These are phyloP conservation scores for Mucor irregularis DNA, from an alignment of 371 early-diverging fungal genomes.

Conservation along the genomic window DNA sequence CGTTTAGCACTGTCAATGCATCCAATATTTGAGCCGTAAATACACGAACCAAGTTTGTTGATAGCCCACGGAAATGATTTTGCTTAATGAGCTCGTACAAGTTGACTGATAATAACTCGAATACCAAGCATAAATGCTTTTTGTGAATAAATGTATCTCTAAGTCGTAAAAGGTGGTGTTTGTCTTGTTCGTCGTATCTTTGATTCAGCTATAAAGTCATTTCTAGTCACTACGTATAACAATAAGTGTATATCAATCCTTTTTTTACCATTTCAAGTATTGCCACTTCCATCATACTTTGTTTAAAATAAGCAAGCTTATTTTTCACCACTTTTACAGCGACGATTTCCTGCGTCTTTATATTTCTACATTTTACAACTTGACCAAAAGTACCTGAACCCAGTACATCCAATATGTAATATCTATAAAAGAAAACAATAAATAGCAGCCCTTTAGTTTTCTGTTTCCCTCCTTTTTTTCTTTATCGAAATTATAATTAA, in stretches of 20 bases:
- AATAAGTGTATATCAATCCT: not conserved
- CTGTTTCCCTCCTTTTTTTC: not conserved
- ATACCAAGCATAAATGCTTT: slow-evolving; percentile 93
- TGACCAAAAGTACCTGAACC: slow-evolving; percentile 99
- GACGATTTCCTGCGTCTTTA: slow-evolving; percentile 81
- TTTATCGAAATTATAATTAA: not conserved
- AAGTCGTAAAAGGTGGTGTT: slow-evolving; percentile 86
- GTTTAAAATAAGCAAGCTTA: slow-evolving; percentile 92
- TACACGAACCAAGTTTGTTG: slow-evolving; percentile 85
- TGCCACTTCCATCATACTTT: slow-evolving; percentile 94
- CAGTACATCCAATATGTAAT: slow-evolving; percentile 88
- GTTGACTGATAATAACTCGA: slow-evolving; percentile 95
- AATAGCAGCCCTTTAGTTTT: not conserved
- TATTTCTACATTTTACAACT: slow-evolving; percentile 93
- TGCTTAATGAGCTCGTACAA: slow-evolving; percentile 97
- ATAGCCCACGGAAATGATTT: slow-evolving; percentile 93
- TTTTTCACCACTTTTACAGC: slow-evolving; percentile 99
- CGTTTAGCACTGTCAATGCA: slow-evolving; percentile 79
- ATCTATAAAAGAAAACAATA: slow-evolving; percentile 39
- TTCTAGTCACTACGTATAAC: too few relatives aligned
- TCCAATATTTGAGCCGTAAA: slow-evolving; percentile 88
- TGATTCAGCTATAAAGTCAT: slow-evolving; percentile 68
- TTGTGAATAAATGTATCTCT: slow-evolving; percentile 93
- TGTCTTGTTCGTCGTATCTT: slow-evolving; percentile 78
- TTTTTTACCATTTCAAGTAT: slow-evolving; percentile 79